Percentiles rank a stretch among this genome's conserved stretches.
phyloP scores from a whole-genome alignment of 2,329 filamentous ascomycete species.

The Colletotrichum tamarilloi region DNA sequence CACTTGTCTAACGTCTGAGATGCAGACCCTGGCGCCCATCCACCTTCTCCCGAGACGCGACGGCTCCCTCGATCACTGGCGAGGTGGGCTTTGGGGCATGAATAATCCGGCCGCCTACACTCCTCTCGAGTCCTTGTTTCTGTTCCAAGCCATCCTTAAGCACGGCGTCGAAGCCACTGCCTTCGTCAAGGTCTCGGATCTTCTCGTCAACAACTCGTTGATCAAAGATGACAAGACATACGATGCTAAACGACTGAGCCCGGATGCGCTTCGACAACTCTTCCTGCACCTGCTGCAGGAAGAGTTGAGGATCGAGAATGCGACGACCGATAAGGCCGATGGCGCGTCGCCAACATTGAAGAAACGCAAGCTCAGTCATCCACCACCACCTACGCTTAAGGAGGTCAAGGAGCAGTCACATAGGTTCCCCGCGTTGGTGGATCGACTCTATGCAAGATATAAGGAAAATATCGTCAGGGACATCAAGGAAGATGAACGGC shows the following conservation, averaged over 20 bases:
- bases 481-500: conserved; percentile 80
- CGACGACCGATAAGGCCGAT: conserved; percentile 45
- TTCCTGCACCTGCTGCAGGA: conserved; percentile 83
- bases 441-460: conserved; percentile 81
- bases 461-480: conserved; percentile 74
- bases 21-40: conserved; percentile 65
- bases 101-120: conserved; percentile 75
- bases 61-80: conserved; percentile 66
- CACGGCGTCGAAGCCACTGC: conserved; percentile 73
- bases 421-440: conserved; percentile 76
- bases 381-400: conserved; percentile 71
- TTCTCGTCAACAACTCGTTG: conserved; percentile 78
- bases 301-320: conserved; percentile 69
- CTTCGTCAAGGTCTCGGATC: conserved; percentile 79
- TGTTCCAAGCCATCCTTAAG: conserved; percentile 82
- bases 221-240: conserved; percentile 78
- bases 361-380: conserved; percentile 80
- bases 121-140: conserved; percentile 84
- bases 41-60: conserved; percentile 63
- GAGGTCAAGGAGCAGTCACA: conserved; percentile 75
- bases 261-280: conserved; percentile 81
- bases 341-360: conserved; percentile 65
- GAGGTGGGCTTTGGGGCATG: conserved; percentile 67
- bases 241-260: conserved; percentile 78
- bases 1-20: conserved; percentile 26